Base-by-base conservation (phyloP, 441 rosid genomes). In the Manihot esculenta region DNA sequence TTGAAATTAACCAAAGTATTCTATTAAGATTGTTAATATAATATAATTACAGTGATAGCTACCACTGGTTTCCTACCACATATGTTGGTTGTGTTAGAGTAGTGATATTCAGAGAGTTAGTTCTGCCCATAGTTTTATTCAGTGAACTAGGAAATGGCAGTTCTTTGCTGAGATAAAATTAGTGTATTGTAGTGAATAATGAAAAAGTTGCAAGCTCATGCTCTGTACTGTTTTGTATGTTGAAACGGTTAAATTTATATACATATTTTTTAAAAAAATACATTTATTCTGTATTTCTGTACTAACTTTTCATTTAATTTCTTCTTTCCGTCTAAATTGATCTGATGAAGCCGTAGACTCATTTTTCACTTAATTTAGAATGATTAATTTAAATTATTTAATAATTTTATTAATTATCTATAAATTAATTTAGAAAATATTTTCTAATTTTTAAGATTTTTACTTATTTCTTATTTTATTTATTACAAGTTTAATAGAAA, bases 131-230 rank as follows among this genome's bases (percentile, higher is more conserved):
- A 33, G 24, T 69, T 47, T 23, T 10, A 17, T 47, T 27, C 33
- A n/a, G 30, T 21, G 48, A 13, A 2, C 41, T 21, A 42, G 53
- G 70, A 30, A 45, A 56, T 10, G 51, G 48, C 20, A 56, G 49
- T 8, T 14, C 9, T 17, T n/a, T 27, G 66, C 23, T 61, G 66
- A 49, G 51, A 63, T 62, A 12, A n/a, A 41, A 50, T 38, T 58
- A 58, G 24, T 69, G 27, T 58, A 30, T 69, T 20, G 30, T 20
- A 45, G 57, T 45, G 65, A 20, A 61, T 12, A 10, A 56, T 58
- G 35, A 11, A 10, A 3, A 38, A 54, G 3, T 18, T 21, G 51
- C 27, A 42, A 12, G n/a, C 44, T 57, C 44, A 42, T 35, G 51
- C 9, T 6, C 42, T 27, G 45, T 26, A 7, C 35, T 14, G 51